Evolutionary conservation across 345 rosid genomes (phyloP), one percentile per base, ranked within the genome.

Genomic region (Brassica juncea): DNA sequence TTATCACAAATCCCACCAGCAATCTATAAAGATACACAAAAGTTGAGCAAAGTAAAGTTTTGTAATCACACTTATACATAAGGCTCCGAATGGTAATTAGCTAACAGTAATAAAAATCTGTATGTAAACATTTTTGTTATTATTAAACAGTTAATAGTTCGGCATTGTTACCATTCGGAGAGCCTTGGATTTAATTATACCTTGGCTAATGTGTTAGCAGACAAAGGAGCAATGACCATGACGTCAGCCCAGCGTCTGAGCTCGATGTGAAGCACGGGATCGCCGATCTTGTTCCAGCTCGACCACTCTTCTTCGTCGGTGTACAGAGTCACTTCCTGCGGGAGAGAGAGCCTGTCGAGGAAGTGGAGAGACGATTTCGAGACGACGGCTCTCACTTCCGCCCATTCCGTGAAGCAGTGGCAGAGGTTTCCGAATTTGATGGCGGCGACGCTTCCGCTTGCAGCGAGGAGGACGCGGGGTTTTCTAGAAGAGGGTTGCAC

Each of bases 121-220:
- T n/a, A n/a, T n/a, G n/a, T n/a, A n/a, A n/a, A n/a, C 25, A 23
- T 1, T 23, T 23, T 23, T 23, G 25, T 23, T 23, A 23, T 23
- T 23, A 23, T 23, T 23, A 23, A 23, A 23, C 25, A 23, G 0
- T 23, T 23, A 23, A 1, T 23, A 23, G 25, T 23, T 23, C 25
- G 1, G 25, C 25, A 23, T 23, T 23, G 25, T 23, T 23, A 23
- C 25, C 25, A 23, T 23, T 23, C 25, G 2, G 25, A 23, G 0
- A 23, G 0, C 25, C 25, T 23, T 23, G 1, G 25, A 23, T 23
- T 23, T 23, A 23, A 23, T 23, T 23, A 0, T 83, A 90, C 99
- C 94, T 95, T 95, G 78, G 89, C 98, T 70, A 95, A 88, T 5
- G 98, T 93, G 88, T 95, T 93, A 3, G 98, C 97, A 19, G 98